Evolutionary conservation across 2,329 filamentous ascomycete genomes (phyloP).

Genomic region (Clarireedia paspali): DNA sequence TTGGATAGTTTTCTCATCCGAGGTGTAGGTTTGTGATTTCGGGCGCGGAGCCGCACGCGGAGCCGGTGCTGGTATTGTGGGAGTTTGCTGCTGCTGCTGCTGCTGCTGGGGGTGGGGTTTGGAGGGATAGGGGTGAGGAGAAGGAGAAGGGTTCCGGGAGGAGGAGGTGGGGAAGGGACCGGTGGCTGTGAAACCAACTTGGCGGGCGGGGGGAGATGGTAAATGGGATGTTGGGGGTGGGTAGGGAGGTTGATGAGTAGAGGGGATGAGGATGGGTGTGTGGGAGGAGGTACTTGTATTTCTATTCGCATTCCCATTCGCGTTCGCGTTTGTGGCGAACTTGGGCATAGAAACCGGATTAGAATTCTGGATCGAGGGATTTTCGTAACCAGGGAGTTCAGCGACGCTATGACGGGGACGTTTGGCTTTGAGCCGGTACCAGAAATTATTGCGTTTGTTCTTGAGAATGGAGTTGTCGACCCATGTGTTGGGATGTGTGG

Average conservation of each 20-base stretch:
- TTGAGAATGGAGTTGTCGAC: background rate
- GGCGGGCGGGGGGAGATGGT: background rate
- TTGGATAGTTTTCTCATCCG: background rate
- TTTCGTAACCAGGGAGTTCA: conserved; percentile 4
- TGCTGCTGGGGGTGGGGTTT: no score
- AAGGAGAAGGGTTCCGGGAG: background rate
- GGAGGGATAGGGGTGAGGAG: background rate
- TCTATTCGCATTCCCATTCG: background rate
- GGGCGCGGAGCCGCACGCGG: background rate
- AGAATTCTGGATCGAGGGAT: background rate
- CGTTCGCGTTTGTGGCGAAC: background rate
- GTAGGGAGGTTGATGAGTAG: background rate
- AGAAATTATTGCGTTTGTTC: background rate
- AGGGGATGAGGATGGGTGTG: background rate
- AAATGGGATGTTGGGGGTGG: no score
- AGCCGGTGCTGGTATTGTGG: no score
- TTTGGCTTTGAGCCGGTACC: background rate
- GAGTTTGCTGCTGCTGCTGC: no score
- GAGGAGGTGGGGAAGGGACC: background rate
- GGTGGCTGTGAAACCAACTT: background rate
- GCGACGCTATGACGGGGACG: background rate
- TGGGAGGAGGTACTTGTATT: background rate
- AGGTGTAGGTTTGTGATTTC: background rate
- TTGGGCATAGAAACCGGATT: no score
- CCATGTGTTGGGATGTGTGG: conserved; percentile 5